Evolutionary conservation across 345 rosid species (phyloP).

Genomic region (Isatis tinctoria): DNA sequence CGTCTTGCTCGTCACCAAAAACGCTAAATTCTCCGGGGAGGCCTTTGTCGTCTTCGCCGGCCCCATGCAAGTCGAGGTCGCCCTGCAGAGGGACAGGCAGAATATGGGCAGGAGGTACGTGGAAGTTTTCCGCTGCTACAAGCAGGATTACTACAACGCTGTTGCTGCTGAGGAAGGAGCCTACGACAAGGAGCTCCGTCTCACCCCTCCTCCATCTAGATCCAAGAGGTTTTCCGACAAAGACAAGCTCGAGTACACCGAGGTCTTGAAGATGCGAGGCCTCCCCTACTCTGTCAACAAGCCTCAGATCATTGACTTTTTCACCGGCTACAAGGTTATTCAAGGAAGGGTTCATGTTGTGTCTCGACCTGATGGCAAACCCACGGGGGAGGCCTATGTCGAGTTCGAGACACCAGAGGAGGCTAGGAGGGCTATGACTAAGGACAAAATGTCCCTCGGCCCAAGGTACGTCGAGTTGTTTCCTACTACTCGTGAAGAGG

Average conservation of each 20-base stretch:
- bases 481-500: conserved; percentile 79
- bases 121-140: conserved; percentile 85
- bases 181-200: conserved; percentile 61
- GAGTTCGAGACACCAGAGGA: conserved; percentile 75
- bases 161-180: conserved; percentile 85
- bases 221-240: conserved; percentile 61
- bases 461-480: conserved; percentile 83
- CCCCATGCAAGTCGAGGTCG: conserved; percentile 78
- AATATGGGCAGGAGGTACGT: conserved; percentile 91
- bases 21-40: conserved; percentile 83
- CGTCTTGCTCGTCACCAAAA: conserved; percentile 72
- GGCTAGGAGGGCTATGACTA: conserved; percentile 81
- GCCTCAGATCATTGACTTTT: conserved; percentile 63
- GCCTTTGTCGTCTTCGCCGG: conserved; percentile 80
- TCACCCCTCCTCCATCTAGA: conserved; percentile 60
- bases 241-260: conserved; percentile 72
- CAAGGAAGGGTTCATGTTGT: conserved; percentile 71
- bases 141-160: conserved; percentile 78
- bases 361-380: conserved; percentile 88
- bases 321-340: conserved; percentile 51
- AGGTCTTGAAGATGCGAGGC: conserved; percentile 86
- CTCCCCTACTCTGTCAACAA: conserved; percentile 82
- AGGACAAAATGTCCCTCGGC: conserved; percentile 90
- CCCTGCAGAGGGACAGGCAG: conserved; percentile 79
- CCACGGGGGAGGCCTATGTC: conserved; percentile 90